Evolutionary conservation across 768 basidiomycete genomes (phyloP), one percentile per base, ranked within the genome.

Genomic region (Brasilioporus rufonigricans): DNA sequence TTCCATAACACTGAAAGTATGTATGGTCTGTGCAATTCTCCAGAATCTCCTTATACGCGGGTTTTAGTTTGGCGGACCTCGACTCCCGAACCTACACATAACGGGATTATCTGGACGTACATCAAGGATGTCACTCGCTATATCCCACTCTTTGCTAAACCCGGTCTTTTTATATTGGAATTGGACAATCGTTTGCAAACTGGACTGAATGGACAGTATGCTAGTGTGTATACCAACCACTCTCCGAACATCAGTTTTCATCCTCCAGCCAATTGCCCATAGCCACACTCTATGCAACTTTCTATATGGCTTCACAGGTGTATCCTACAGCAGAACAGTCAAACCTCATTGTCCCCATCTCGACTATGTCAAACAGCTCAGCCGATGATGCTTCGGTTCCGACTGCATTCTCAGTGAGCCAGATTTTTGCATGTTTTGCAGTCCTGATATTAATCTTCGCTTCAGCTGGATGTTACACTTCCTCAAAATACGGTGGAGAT

Each of bases 61-160:
- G 7, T 44, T 39, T 26, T 44, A 88, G 86, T 90, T 48, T 89
- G 89, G 89, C 77, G 89, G 35, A 89, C 86, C 19, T 89, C 87
- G 0, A 91, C 89, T 18, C 84, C 89, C 0, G 89, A 91, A 67
- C 89, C 89, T 0, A 85, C 83, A 1, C 61, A 59, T 14, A 76
- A 81, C 45, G 89, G 89, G 12, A 89, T 91, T 55, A 84, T 89
- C 46, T 91, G 88, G 89, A 89, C 87, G 1, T 85, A 79, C 52
- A 67, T 83, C 60, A 91, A 91, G 65, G 89, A 91, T 60, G 86
- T 86, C 24, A 86, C 87, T 8, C 81, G 81, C 23, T 91, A 85
- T 56, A 79, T 77, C 4, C 86, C 87, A 1, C 77, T 92, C 36
- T 91, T 91, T 64, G 73, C 81, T 2, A 78, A 83, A 57, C 71